Evolutionary conservation across 352 stramenopile species (phyloP), one percentile per base, ranked within the genome.

Genomic region (Halophytophthora polymorphica): DNA sequence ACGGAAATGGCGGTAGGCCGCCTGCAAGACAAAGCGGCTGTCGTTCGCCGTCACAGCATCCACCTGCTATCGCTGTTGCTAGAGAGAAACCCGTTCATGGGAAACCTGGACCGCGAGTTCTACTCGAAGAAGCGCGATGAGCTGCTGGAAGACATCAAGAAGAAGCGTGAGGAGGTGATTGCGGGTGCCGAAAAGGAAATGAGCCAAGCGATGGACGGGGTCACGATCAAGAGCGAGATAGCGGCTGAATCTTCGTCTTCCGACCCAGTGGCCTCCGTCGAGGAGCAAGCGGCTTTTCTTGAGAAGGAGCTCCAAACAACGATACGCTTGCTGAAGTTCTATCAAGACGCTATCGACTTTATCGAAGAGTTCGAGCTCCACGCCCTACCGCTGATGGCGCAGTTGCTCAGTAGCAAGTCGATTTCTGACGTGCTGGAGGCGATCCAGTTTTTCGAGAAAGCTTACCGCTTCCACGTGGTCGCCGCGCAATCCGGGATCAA

Each of bases 31-130:
- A 98, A 97, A 62, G 95, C 90, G 31, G 90, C 93, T 1, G 83
- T 97, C 15, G 94, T 98, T 44, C 75, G 96, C 19, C 89, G 93
- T 39, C 84, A 95, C 28, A 88, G 70, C 14, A 77, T 92, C 39
- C 56, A 93, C 61, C 64, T 98, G 28, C 66, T 98, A 4, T 96
- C 82, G n/a, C 56, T 80, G 15, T 44, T 98, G 31, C 57, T 98
- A 5, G 87, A 97, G 61, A 95, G 91, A 51, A 98, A 98, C 58
- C 96, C 94, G 10, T 98, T 94, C 60, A 93, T 96, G 77, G 88
- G 85, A 14, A 88, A 90, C 39, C 66, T 98, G 8, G 74, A 98
- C 38, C 68, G 67, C 28, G 42, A 78, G 17, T 93, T 85, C 12
- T 97, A 97, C 55, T 53, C 66, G 25, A 61, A 68, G 33, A 96